Percentiles rank a stretch among this genome's conserved stretches.
Evolutionary conservation across 2,329 filamentous ascomycete genomes (phyloP).

Genomic region (Huntiella abstrusa): DNA sequence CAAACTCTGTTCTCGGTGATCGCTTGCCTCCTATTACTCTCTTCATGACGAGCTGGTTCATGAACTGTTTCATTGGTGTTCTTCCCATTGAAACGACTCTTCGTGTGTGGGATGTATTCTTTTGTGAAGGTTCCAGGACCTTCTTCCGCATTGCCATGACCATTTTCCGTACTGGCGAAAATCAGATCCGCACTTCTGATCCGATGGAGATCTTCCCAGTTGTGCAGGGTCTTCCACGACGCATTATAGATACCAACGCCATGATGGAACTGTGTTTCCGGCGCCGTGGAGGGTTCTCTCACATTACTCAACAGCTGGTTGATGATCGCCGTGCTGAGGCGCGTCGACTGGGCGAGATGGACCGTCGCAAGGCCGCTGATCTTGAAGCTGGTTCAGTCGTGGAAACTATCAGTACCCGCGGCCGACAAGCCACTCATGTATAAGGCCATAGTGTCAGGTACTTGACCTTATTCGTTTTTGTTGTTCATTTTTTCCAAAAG

Average conservation of each 20-base stretch:
- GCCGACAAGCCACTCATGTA: background rate
- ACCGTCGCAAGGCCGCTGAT: slow-evolving; percentile 14
- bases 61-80: slow-evolving; percentile 89
- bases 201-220: slow-evolving; percentile 94
- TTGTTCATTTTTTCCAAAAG: background rate
- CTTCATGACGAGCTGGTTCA: slow-evolving; percentile 92
- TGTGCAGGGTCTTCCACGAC: slow-evolving; percentile 70
- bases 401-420: background rate
- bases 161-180: slow-evolving; percentile 77
- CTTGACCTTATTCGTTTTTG: background rate
- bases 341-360: slow-evolving; percentile 32
- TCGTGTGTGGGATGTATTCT: slow-evolving; percentile 87
- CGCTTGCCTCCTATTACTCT: slow-evolving; percentile 76
- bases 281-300: slow-evolving; percentile 60
- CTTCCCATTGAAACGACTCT: slow-evolving; percentile 81
- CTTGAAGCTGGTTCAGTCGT: slow-evolving; percentile 9
- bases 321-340: slow-evolving; percentile 57
- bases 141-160: slow-evolving; percentile 81
- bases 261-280: slow-evolving; percentile 72
- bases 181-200: slow-evolving; percentile 64
- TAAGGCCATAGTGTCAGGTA: background rate
- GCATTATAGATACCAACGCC: slow-evolving; percentile 61
- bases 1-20: slow-evolving; percentile 23
- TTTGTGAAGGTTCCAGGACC: slow-evolving; percentile 87
- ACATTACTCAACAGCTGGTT: slow-evolving; percentile 64